Evolutionary conservation across 345 rosid genomes (phyloP), one percentile per base, ranked within the genome.

Genomic region (Aquilaria sinensis): DNA sequence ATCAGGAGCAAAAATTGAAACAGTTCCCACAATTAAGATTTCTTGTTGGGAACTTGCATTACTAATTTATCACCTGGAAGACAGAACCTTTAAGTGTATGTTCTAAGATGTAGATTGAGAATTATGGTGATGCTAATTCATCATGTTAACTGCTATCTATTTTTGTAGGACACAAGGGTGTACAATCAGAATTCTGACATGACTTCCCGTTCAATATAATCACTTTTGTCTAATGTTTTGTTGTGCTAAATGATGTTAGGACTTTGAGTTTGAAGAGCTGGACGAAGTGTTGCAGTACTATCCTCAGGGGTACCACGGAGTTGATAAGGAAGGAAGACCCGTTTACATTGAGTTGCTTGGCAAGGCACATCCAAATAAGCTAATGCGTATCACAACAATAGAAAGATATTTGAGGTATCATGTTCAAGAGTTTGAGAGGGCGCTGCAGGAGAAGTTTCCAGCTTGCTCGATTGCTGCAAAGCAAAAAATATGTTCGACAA

Each of bases 301-400:
- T 71, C 97, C 99, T 53, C 96, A 90, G 64, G 97, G 97, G 32
- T 94, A 94, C 77, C 99, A 94, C 71, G 97, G 99, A 64, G 95
- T 88, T 67, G 99, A 94, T 68, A 94, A 80, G 77, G 97, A 90
- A 72, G 99, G 99, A 57, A 82, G 97, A 51, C 99, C 99, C 30
- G 77, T 94, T 60, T 94, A 94, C 72, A 90, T 94, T 54, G 99
- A 94, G 78, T 79, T 81, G 74, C 97, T 94, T 65, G 99, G 99
- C 56, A 83, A 88, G 83, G 89, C 97, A 60, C 92, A 86, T 74
- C 99, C 97, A 6, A 55, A 78, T 70, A 86, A 74, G 79, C 83
- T 94, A 64, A 85, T 94, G 97, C 87, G 73, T 51, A 86, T 94
- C 70, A 90, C 96, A 51, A 75, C 78, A 37, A 76, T 82, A 9